Evolutionary conservation across 2,329 filamentous ascomycete species (phyloP).

Genomic region (Phyllachora maydis): DNA sequence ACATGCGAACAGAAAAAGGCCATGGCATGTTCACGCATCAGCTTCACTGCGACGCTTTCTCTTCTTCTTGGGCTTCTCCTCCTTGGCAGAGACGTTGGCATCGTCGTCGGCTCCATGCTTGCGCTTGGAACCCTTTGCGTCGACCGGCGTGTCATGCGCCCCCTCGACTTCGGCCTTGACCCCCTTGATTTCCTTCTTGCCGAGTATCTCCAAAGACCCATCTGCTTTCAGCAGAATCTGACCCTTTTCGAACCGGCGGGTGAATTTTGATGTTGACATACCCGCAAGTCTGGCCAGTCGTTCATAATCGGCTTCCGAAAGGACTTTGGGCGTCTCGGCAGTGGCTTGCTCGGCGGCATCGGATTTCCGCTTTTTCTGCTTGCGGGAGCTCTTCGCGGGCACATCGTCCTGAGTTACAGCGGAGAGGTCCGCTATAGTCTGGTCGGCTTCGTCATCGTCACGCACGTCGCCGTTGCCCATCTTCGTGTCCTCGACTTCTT

Average conservation of each 20-base stretch:
- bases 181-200: conserved; percentile 60
- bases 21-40: too few species aligned
- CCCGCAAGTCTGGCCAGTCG: conserved; percentile 44
- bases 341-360: conserved; percentile 9
- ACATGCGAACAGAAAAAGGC: too few species aligned
- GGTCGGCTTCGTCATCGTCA: conserved; percentile 6
- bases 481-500: conserved; percentile 21
- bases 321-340: conserved; percentile 17
- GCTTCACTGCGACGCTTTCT: conserved; percentile 17
- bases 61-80: conserved; percentile 33
- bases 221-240: conserved; percentile 47
- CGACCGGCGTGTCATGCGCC: conserved; percentile 21
- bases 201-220: conserved; percentile 44
- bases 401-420: conserved; percentile 2
- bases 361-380: conserved; percentile 14
- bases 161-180: conserved; percentile 39
- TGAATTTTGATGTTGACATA: conserved; percentile 55
- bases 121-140: conserved; percentile 31
- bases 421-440: conserved; percentile 2
- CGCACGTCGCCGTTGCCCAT: conserved; percentile 17
- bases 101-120: conserved; percentile 54
- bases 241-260: conserved; percentile 57
- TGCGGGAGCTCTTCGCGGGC: conserved; percentile 10
- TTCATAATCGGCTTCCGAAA: conserved; percentile 34
- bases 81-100: conserved; percentile 40